Evolutionary conservation across 805 yeast species (phyloP).

Genomic region (Limtongozyma cylindracea): DNA sequence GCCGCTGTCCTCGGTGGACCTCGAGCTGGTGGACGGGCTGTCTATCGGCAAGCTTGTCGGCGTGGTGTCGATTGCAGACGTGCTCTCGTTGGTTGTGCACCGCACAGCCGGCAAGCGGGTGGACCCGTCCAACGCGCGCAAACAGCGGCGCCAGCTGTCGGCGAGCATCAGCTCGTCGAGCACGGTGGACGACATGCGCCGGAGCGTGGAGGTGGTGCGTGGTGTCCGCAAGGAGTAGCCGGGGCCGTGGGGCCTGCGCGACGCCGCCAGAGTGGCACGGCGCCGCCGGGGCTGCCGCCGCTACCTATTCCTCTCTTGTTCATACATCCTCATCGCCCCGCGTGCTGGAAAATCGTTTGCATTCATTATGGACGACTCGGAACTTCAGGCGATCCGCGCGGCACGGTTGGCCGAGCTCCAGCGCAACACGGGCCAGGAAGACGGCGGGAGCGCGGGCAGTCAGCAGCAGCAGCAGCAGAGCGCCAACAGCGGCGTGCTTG

Average conservation of each 20-base stretch:
- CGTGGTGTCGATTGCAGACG: conserved; percentile 80
- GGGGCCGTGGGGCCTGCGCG: too few relatives aligned
- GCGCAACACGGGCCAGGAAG: conserved; percentile 8
- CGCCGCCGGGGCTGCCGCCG: too few relatives aligned
- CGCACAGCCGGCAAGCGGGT: conserved; percentile 38
- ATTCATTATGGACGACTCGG: too few relatives aligned
- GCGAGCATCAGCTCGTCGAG: conserved; percentile 11
- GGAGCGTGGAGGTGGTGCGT: too few relatives aligned
- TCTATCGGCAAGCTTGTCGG: conserved; percentile 35
- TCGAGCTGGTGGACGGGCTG: too few relatives aligned
- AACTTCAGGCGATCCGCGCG: conserved; percentile 71
- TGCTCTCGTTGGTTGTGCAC: conserved; percentile 57
- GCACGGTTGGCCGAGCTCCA: conserved; percentile 81
- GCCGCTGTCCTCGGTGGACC: too few relatives aligned
- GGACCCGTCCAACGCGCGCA: conserved; percentile 74
- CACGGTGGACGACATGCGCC: too few relatives aligned
- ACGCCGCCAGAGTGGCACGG: too few relatives aligned
- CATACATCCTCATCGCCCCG: too few relatives aligned
- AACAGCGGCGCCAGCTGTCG: conserved; percentile 54
- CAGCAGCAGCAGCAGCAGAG: conserved; percentile 2
- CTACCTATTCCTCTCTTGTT: too few relatives aligned
- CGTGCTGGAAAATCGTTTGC: too few relatives aligned
- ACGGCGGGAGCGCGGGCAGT: conserved; percentile 1
- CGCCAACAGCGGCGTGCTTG: conserved; percentile 19
- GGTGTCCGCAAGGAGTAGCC: too few relatives aligned